Conservation (phyloP, 176 grass and related monocot species). For the Alloteropsis semialata region DNA sequence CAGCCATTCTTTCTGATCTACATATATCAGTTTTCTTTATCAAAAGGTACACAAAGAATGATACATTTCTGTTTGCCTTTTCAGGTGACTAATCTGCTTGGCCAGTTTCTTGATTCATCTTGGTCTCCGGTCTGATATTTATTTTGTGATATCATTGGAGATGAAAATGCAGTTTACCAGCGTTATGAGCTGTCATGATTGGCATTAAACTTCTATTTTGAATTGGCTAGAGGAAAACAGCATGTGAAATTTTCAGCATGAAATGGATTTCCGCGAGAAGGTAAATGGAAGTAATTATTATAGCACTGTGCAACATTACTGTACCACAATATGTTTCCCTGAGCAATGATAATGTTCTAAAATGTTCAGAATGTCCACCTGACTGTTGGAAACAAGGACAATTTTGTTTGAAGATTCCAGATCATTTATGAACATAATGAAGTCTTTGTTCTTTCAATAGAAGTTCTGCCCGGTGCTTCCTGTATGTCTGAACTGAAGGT, state of each 20-base stretch:
- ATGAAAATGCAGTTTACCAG: slow-evolving; percentile 2
- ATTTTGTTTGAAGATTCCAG: neutral
- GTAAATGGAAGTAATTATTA: slow-evolving; percentile 11
- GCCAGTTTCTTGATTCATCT: slow-evolving; percentile 61
- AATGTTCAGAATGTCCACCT: neutral
- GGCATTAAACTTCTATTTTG: neutral
- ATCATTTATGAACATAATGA: neutral
- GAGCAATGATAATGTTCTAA: neutral
- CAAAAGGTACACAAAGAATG: neutral
- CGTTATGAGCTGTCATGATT: neutral
- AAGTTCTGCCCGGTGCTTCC: neutral
- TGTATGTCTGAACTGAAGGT: slow-evolving; percentile 16
- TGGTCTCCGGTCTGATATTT: slow-evolving; percentile 59
- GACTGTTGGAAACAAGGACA: neutral
- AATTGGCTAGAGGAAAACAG: neutral
- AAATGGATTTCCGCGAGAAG: neutral
- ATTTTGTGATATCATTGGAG: slow-evolving; percentile 5
- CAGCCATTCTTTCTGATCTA: neutral
- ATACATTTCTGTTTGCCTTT: slow-evolving; percentile 34
- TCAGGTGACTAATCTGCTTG: slow-evolving; percentile 76
- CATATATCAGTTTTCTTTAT: neutral
- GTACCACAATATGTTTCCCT: neutral
- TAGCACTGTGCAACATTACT: neutral
- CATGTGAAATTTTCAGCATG: neutral
- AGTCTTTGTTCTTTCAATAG: neutral